Base-by-base conservation (phyloP, 495 filamentous ascomycete species). In the Letharia lupina region DNA sequence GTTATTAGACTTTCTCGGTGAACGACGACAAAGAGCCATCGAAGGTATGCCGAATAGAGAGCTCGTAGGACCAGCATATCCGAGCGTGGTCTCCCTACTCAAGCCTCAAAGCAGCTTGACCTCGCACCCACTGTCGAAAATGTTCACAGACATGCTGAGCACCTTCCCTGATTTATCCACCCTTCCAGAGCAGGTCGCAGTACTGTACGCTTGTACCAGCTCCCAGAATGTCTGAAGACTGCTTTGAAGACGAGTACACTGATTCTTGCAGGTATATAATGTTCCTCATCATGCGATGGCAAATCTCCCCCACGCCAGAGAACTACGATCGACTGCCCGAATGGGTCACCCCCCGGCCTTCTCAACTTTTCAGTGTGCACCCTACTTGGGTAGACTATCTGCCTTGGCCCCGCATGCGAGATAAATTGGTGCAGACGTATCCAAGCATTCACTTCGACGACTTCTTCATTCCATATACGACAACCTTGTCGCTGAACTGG, bases 261-360 rank as follows among this genome's bases (percentile, higher is more conserved):
- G 23, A 67, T n/a, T 39, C 23, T 37, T n/a, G n/a, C 61, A 70
- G 68, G 7, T 90, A 88, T 69, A 75, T 83, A 71, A 93, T 92
- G 90, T 93, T 93, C 74, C 82, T 91, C 12, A 71, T 90, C 61
- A 90, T 92, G 87, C 86, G 90, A 4, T 95, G 90, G 90, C 85
- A 87, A 70, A 86, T 95, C 33, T 80, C 77, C 13, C 90, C 90
- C 0, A 90, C 90, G 7, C 79, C 77, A 57, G 87, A 89, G 68
- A 92, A 89, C 75, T 91, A 88, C 72, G 80, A 86, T 28, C 80
- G 89, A 10, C 72, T 94, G 4, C 90, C 91, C 0, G 75, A 83
- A 2, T 92, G 85, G 84, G 73, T 86, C 20, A 81, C 79, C 0
- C 89, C 90, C 13, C 75, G 82, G 3, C 77, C 82, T 0, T 78